Evolutionary conservation across 345 rosid genomes (phyloP), one percentile per base, ranked within the genome.

Genomic region (Linum usitatissimum): DNA sequence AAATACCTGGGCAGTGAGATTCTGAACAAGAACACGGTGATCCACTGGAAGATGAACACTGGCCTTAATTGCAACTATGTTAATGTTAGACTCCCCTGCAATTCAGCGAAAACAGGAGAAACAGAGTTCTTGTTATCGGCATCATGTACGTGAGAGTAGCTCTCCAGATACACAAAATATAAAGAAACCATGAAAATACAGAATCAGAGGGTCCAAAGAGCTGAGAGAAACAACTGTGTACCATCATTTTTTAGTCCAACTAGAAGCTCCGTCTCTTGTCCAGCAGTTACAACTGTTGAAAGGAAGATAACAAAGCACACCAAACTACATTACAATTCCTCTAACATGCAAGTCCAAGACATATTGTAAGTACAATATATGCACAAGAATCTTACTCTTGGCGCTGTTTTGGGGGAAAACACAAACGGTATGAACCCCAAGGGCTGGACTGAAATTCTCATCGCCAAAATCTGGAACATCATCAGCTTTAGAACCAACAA

Each of bases 181-280:
- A 9, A 62, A 28, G 66, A 18, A 31, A 62, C 61, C 53, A 67
- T 61, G 15, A 18, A 55, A 23, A 23, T 23, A 23, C 28, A 23
- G 28, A 23, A 23, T 23, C 28, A 23, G 28, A 23, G 31, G 19
- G 53, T 39, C 1, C 4, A 60, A 6, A 18, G 6, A 34, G 30
- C 42, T 18, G 14, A 53, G 28, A 58, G 10, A n/a, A 59, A 63
- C 28, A 18, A 59, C 51, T 67, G 34, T 56, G 31, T 83, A 93
- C 99, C 99, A 76, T 81, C 85, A 65, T 90, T 90, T 77, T 86
- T 90, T 68, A 93, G 57, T 64, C 97, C 99, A 73, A 82, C 94
- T 14, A 90, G 84, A 18, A 93, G 70, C 66, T 87, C 94, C 63
- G 90, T 70, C 73, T 90, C 96, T 72, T 70, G 76, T 64, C 97